These are phyloP conservation scores for Cordyceps cateniannulata DNA, from an alignment of 2,329 filamentous ascomycete genomes.

Conservation along the genomic window DNA sequence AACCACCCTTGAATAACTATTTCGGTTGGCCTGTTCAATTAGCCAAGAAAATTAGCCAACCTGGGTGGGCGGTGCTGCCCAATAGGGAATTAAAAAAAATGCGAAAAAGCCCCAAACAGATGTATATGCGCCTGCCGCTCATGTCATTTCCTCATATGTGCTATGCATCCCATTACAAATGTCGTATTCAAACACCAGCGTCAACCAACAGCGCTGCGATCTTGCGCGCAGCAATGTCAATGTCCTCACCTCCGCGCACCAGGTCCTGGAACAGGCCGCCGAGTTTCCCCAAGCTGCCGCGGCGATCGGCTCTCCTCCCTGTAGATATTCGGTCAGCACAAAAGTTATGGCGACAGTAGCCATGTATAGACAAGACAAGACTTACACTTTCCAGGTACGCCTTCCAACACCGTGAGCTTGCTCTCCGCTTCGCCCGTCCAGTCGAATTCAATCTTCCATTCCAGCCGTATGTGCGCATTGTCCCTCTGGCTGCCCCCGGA, in stretches of 20 bases:
- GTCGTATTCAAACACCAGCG: neutral
- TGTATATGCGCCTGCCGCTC: constrained; percentile 6
- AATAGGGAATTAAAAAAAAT: neutral
- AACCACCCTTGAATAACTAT: neutral
- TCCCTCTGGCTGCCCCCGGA: constrained; percentile 24
- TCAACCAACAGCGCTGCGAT: constrained; percentile 51
- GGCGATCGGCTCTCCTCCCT: constrained; percentile 56
- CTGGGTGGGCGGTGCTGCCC: neutral
- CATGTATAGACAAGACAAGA: constrained; percentile 15
- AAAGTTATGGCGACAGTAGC: neutral
- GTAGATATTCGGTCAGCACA: constrained; percentile 15
- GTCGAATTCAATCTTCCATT: constrained; percentile 61
- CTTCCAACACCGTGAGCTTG: constrained; percentile 45
- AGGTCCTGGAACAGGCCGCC: constrained; percentile 55
- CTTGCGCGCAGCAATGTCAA: constrained; percentile 49
- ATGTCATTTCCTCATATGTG: constrained; percentile 6
- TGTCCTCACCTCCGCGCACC: constrained; percentile 47
- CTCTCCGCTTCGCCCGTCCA: constrained; percentile 67
- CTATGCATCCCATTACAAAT: constrained; percentile 3
- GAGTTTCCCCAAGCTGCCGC: constrained; percentile 50
- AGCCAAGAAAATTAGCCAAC: neutral
- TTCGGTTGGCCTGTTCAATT: neutral
- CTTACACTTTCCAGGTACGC: constrained; percentile 59
- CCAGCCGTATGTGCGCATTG: constrained; percentile 42
- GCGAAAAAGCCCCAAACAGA: constrained; percentile 17